Percentiles rank a stretch among this genome's conserved stretches.
Conservation (phyloP, 441 rosid genomes). For the Adansonia grandidieri region DNA sequence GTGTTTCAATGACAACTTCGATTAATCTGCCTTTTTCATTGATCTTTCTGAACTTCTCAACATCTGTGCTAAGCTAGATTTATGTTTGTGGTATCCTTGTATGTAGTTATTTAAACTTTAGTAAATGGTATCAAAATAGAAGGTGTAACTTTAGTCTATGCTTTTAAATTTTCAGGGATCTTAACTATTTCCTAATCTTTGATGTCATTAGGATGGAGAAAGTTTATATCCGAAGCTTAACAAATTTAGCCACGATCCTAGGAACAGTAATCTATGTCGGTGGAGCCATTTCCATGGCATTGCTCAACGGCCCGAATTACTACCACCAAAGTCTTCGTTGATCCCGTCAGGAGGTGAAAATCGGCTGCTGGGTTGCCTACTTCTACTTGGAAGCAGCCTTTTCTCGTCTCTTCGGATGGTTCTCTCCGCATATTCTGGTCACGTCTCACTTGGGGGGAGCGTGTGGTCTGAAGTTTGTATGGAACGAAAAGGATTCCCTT, state of each 20-base stretch:
- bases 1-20: not conserved
- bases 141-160: not conserved
- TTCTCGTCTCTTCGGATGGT: constrained; percentile 69
- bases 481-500: too few relatives aligned
- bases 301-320: constrained; percentile 52
- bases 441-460: too few relatives aligned
- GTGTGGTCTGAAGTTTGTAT: too few relatives aligned
- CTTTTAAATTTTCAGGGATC: not conserved
- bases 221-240: constrained; percentile 38
- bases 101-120: not conserved
- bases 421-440: too few relatives aligned
- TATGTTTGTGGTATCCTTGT: not conserved
- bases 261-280: constrained; percentile 60
- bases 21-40: not conserved
- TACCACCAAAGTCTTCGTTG: constrained; percentile 22
- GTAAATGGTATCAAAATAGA: not conserved
- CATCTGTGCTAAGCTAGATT: not conserved
- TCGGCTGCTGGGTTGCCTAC: not conserved
- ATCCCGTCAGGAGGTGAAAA: not conserved
- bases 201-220: constrained; percentile 44
- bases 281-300: constrained; percentile 75
- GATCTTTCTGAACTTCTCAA: not conserved
- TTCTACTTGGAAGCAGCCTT: constrained; percentile 48
- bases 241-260: constrained; percentile 51
- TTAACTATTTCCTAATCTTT: not conserved